A percentile compares a stretch with the other conserved stretches of the same genome.
Conservation (phyloP, 2,329 filamentous ascomycete genomes). For the Botryosphaeria agaves region DNA sequence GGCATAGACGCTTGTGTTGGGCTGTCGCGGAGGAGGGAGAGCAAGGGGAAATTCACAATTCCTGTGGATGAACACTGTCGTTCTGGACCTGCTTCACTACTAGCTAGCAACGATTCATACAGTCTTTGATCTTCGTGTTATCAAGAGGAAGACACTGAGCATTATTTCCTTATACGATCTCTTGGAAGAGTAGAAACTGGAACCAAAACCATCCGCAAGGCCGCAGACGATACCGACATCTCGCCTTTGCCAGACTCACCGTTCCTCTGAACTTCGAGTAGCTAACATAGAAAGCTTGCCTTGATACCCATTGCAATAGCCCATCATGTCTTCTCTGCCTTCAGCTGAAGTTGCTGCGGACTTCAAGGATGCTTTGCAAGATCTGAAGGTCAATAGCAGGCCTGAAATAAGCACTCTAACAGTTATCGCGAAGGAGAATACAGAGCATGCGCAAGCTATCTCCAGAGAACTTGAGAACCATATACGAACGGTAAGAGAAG, state of each 20-base stretch:
- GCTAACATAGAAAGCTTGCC: slow-evolving; percentile 8
- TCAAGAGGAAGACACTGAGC: slow-evolving; percentile 1
- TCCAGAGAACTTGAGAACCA: slow-evolving; percentile 81
- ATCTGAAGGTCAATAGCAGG: slow-evolving; percentile 77
- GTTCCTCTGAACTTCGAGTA: slow-evolving; percentile 8
- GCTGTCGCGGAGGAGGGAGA: too few species aligned
- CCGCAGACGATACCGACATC: too few species aligned
- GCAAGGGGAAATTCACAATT: too few species aligned
- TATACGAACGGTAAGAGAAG: slow-evolving; percentile 68
- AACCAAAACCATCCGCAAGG: too few species aligned
- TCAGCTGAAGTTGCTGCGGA: slow-evolving; percentile 86
- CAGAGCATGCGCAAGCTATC: slow-evolving; percentile 85
- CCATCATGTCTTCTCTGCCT: slow-evolving; percentile 43
- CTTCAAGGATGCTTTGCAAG: slow-evolving; percentile 83
- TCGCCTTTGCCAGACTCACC: slow-evolving; percentile 1
- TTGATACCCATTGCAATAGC: slow-evolving; percentile 13
- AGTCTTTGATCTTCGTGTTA: slow-evolving; percentile 11
- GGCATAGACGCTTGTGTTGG: too few species aligned
- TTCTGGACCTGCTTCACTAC: slow-evolving; percentile 7
- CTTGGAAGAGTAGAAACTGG: too few species aligned
- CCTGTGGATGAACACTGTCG: too few species aligned
- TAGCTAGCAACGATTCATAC: slow-evolving; percentile 34
- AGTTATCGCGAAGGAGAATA: slow-evolving; percentile 93
- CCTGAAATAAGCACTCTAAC: slow-evolving; percentile 96
- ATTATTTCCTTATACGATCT: too few species aligned